These are phyloP conservation scores for Tetramitus jugosus DNA, from an alignment of 208 protist species.

Conservation along the genomic window DNA sequence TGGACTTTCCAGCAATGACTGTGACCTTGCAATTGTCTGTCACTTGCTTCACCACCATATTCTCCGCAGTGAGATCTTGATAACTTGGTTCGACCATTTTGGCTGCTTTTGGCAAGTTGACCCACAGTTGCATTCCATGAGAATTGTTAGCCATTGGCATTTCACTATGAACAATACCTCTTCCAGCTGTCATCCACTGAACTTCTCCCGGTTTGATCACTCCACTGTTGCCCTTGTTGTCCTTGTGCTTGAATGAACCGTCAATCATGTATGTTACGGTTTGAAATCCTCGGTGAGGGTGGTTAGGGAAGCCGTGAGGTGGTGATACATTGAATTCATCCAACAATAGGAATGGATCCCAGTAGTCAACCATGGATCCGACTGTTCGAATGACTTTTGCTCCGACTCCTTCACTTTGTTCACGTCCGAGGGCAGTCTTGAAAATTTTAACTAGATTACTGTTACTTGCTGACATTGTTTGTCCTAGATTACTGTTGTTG, in stretches of 20 bases:
- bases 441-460: slow-evolving; percentile 2
- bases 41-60: slow-evolving; percentile 39
- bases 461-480: too few relatives aligned
- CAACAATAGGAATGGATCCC: slow-evolving; percentile 34
- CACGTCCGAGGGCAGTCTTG: not conserved
- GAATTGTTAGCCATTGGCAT: slow-evolving; percentile 64
- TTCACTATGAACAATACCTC: slow-evolving; percentile 71
- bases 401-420: not conserved
- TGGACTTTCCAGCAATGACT: slow-evolving; percentile 21
- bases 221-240: slow-evolving; percentile 58
- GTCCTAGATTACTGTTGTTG: too few relatives aligned
- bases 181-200: slow-evolving; percentile 81
- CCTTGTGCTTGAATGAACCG: slow-evolving; percentile 63
- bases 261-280: slow-evolving; percentile 66
- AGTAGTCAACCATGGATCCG: not conserved
- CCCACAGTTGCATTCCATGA: slow-evolving; percentile 66
- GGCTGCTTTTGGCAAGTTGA: slow-evolving; percentile 62
- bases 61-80: slow-evolving; percentile 51
- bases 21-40: too few relatives aligned
- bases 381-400: not conserved
- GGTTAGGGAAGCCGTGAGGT: slow-evolving; percentile 43
- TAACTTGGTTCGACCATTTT: slow-evolving; percentile 66
- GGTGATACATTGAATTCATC: slow-evolving; percentile 22
- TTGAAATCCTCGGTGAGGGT: slow-evolving; percentile 74
- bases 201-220: slow-evolving; percentile 55